Evolutionary conservation across 2,329 filamentous ascomycete species (phyloP).

Genomic region (Cercospora citrullina): DNA sequence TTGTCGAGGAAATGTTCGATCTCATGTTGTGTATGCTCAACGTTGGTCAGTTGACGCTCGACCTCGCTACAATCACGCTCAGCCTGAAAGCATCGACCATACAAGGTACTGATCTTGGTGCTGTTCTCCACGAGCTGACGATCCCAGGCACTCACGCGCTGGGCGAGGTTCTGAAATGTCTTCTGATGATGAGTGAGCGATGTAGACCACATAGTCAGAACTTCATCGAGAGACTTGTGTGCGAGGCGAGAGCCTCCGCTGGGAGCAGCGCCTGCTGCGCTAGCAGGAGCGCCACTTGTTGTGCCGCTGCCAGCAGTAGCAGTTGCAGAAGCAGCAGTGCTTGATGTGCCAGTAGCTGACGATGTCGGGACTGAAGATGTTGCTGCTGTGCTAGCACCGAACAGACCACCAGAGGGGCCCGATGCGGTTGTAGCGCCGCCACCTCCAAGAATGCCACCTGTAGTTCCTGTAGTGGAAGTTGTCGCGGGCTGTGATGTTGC

Average conservation of each 20-base stretch:
- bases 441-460: background rate
- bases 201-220: conserved; percentile 93
- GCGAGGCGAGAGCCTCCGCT: conserved; percentile 82
- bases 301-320: conserved; percentile 1
- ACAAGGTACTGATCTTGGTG: conserved; percentile 91
- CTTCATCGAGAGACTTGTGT: conserved; percentile 99
- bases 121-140: conserved; percentile 88
- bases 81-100: conserved; percentile 87
- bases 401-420: conserved; percentile 14
- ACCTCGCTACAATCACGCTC: conserved; percentile 92
- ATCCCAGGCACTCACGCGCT: conserved; percentile 87
- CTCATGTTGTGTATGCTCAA: conserved; percentile 92
- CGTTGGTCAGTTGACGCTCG: conserved; percentile 82
- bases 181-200: conserved; percentile 96
- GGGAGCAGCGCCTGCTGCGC: conserved; percentile 74
- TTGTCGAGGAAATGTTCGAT: conserved; percentile 82
- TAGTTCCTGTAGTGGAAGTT: conserved; percentile 8
- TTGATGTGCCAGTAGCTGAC: background rate
- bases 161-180: conserved; percentile 88
- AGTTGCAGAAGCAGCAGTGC: background rate
- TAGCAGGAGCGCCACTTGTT: conserved; percentile 10
- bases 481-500: conserved; percentile 7
- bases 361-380: background rate
- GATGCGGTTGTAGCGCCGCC: conserved; percentile 2
- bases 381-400: conserved; percentile 13